Conservation (phyloP, 2,329 filamentous ascomycete species). For the Tolypocladium endophyticum region DNA sequence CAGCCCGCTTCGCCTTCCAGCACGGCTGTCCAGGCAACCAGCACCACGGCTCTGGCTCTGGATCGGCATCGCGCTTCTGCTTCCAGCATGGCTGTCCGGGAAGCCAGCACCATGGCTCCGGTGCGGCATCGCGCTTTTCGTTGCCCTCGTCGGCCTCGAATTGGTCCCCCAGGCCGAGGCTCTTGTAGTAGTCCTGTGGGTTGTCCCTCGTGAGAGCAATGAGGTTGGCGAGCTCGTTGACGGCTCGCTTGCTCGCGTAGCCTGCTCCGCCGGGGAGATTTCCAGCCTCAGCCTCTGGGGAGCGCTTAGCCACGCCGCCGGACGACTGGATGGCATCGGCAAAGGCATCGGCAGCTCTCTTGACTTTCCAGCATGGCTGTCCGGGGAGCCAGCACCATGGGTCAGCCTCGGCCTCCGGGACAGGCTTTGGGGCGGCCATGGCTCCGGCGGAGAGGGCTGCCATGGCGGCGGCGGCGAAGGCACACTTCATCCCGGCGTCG, state of each 20-base stretch:
- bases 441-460: conserved; percentile 10
- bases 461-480: conserved; percentile 10
- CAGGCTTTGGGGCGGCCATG: conserved; percentile 9
- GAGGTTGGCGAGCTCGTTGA: conserved; percentile 27
- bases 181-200: conserved; percentile 20
- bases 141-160: conserved; percentile 11
- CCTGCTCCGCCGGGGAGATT: conserved; percentile 24
- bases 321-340: conserved; percentile 12
- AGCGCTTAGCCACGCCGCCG: conserved; percentile 15
- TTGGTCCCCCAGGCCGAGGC: conserved; percentile 16
- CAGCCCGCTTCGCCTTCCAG: conserved; percentile 21
- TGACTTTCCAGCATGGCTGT: conserved; percentile 23
- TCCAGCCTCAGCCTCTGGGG: conserved; percentile 14
- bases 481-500: conserved; percentile 15
- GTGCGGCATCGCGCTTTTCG: conserved; percentile 11
- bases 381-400: conserved; percentile 9
- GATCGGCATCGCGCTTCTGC: conserved; percentile 11
- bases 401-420: conserved; percentile 9
- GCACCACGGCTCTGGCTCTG: conserved; percentile 5
- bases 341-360: conserved; percentile 13
- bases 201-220: conserved; percentile 19
- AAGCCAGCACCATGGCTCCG: conserved; percentile 21
- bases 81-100: conserved; percentile 29
- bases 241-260: conserved; percentile 25
- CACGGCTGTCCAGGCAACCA: conserved; percentile 9